Evolutionary conservation across 306 rosid genomes (phyloP).

Genomic region (Geum urbanum): DNA sequence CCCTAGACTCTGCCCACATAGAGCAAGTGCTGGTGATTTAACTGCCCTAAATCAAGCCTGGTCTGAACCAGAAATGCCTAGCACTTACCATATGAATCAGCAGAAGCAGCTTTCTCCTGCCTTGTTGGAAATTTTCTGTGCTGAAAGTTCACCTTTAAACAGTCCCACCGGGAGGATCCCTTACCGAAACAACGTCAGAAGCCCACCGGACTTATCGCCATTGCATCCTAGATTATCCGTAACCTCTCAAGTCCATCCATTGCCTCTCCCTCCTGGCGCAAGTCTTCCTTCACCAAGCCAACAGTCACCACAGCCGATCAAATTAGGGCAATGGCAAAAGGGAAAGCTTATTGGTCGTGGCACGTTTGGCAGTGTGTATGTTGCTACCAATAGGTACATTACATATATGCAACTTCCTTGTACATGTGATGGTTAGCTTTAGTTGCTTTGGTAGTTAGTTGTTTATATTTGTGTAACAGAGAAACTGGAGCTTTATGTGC

Average conservation of each 20-base stretch:
- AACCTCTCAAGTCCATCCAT: slow-evolving; percentile 55
- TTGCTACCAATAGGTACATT: slow-evolving; percentile 75
- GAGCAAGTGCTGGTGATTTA: slow-evolving; percentile 36
- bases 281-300: slow-evolving; percentile 36
- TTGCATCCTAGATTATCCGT: slow-evolving; percentile 31
- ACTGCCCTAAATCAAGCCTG: slow-evolving; percentile 51
- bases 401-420: neutral
- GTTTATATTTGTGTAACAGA: slow-evolving; percentile 29
- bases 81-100: slow-evolving; percentile 16
- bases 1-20: slow-evolving; percentile 53
- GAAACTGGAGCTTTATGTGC: slow-evolving; percentile 98
- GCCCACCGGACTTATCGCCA: slow-evolving; percentile 47
- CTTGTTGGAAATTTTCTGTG: slow-evolving; percentile 42
- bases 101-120: slow-evolving; percentile 40
- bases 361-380: slow-evolving; percentile 93
- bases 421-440: slow-evolving; percentile 17
- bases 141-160: slow-evolving; percentile 59
- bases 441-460: slow-evolving; percentile 12
- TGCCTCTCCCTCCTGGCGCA: slow-evolving; percentile 90
- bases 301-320: slow-evolving; percentile 38
- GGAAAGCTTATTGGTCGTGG: slow-evolving; percentile 99
- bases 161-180: slow-evolving; percentile 52
- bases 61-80: slow-evolving; percentile 80
- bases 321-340: slow-evolving; percentile 84
- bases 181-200: slow-evolving; percentile 1